phyloP scores from a whole-genome alignment of 495 filamentous ascomycete species.

The Aspergillus nanangensis region DNA sequence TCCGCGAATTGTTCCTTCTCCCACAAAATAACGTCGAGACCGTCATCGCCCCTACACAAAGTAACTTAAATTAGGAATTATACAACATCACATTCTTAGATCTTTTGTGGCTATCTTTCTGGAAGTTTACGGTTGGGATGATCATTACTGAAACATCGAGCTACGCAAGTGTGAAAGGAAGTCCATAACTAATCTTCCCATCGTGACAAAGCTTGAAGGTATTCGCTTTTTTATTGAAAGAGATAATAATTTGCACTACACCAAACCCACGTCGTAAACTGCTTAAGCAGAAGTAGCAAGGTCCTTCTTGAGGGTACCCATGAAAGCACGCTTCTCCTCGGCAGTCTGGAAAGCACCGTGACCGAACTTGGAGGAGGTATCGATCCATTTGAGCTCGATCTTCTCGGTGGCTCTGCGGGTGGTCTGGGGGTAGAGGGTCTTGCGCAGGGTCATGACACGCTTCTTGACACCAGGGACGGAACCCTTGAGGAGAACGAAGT shows the following conservation, averaged over 20 bases:
- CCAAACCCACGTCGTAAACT: constrained; percentile 43
- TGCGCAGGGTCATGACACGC: constrained; percentile 97
- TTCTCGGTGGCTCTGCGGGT: constrained; percentile 94
- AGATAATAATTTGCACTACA: constrained; percentile 39
- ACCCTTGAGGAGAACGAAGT: constrained; percentile 98
- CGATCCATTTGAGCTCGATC: constrained; percentile 99
- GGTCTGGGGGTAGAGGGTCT: constrained; percentile 98
- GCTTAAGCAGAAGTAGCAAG: constrained; percentile 67
- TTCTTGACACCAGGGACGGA: constrained; percentile 98
- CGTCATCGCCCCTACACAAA: no score
- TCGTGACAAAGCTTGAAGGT: no score
- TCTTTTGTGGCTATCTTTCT: no score
- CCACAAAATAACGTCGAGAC: no score
- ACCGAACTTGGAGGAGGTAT: constrained; percentile 99
- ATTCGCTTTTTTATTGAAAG: constrained; percentile 48
- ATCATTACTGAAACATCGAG: no score
- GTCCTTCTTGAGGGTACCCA: constrained; percentile 99
- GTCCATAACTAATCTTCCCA: no score
- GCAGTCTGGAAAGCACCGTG: constrained; percentile 99
- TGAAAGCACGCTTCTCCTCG: constrained; percentile 95
- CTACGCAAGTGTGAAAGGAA: no score
- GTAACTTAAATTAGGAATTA: no score
- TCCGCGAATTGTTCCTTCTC: no score
- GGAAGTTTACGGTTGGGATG: no score
- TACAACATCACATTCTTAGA: no score